Evolutionary conservation across 306 rosid species (phyloP), one percentile per base, ranked within the genome.

Genomic region (Quillaja saponaria): DNA sequence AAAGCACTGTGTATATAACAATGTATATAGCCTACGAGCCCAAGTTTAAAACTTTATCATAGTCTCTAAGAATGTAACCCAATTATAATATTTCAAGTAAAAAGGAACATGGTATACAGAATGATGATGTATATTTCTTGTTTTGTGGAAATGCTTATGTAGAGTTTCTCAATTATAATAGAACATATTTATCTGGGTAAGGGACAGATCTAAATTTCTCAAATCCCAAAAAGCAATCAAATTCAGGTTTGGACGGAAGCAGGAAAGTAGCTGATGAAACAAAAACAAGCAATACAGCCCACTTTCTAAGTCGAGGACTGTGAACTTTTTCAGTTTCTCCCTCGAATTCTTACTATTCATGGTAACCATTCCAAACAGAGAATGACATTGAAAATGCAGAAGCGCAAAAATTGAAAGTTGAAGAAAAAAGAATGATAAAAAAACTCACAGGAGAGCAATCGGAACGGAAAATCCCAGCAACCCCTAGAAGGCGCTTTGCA

Each of bases 401-500:
- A 48, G 15, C 1, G 28, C 13, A 34, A 10, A 13, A 42, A n/a
- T n/a, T 71, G 33, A 55, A 65, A 56, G 20, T 8, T 5, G n/a
- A 13, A 34, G 47, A 39, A 13, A 28, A 15, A 37, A 44, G 0
- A 55, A 44, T 3, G 4, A 73, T 50, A 68, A 34, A 71, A 17
- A 66, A 41, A 69, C 95, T 84, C 81, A 82, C 84, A 44, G 84
- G 69, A 62, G 87, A 78, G 39, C 65, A 66, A 71, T 68, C 63
- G 39, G 81, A 83, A 61, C 74, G 76, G 68, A 80, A 84, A 66
- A 53, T 82, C 49, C 66, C 46, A 13, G 87, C 95, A 2, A 75
- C 75, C 3, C 76, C 58, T n/a, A 89, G 68, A 5, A 92, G 88
- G 5, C 83, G 84, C 49, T 87, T 81, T 14, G 91, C 80, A 3